Base-by-base conservation (phyloP, 495 filamentous ascomycete genomes). In the Tuber indicum region DNA sequence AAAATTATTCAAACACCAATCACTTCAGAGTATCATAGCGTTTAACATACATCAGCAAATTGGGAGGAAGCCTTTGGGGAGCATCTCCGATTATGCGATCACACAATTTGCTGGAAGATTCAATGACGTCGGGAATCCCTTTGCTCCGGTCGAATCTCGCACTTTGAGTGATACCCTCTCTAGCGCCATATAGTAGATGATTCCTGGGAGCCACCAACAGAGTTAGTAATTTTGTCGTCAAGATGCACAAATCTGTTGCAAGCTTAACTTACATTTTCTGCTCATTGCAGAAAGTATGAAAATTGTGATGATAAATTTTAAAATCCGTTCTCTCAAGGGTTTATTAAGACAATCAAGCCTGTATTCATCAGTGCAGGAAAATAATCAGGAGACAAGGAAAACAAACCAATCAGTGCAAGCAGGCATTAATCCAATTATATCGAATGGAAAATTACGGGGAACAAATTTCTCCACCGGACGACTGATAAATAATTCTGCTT, bases 301-400 rank as follows among this genome's bases (percentile, higher is more conserved):
- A 91, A n/a, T 89, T 84, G 75, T 92, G 89, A 70, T 92, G 88
- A 78, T 97, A 96, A 92, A 93, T 6, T 89, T 89, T 9, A 87
- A 85, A 82, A 94, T 91, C 91, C 91, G 94, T 21, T 90, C 87
- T 75, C 88, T 88, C 82, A 97, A 87, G 46, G 86, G 80, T 83
- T 97, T 97, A 85, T 96, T 97, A 76, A 96, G 83, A 7, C 94
- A 93, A 84, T 97, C 94, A 45, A 96, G 87, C 93, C 89, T 90
- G 77, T 36, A 41, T 78, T 45, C 74, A 74, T 41, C 58, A 46
- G 70, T 14, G 19, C 44, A 7, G 21, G 52, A 32, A 14, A n/a
- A 71, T 36, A 42, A 12, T 19, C 36, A 44, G 2, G 72, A 77
- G 14, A 5, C 26, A 9, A 26, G 6, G 41, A 17, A 43, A 49